Conservation (phyloP, 768 basidiomycete species). For the Russula ochroleuca region DNA sequence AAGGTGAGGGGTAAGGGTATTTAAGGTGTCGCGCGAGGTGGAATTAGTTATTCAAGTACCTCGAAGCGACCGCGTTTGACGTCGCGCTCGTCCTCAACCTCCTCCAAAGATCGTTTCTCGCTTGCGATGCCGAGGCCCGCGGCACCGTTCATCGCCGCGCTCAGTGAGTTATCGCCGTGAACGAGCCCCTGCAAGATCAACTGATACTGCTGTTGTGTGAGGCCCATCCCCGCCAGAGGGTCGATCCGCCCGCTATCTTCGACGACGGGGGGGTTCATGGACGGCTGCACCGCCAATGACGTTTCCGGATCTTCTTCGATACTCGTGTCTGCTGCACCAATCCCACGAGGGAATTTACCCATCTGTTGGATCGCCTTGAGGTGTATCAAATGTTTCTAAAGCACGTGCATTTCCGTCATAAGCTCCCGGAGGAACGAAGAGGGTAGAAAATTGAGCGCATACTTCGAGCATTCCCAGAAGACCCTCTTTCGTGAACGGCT, state of each 20-base stretch:
- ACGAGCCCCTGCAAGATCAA: constrained; percentile 72
- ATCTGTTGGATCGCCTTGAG: constrained; percentile 29
- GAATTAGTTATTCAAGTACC: constrained; percentile 34
- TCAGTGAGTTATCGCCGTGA: constrained; percentile 43
- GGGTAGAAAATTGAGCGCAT: constrained; percentile 25
- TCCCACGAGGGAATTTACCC: constrained; percentile 25
- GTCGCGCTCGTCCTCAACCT: constrained; percentile 35
- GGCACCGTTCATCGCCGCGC: background rate
- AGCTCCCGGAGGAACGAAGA: background rate
- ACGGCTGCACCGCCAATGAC: constrained; percentile 35
- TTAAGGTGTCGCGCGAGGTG: background rate
- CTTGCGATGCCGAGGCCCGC: constrained; percentile 32
- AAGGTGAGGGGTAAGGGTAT: background rate
- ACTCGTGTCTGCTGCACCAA: constrained; percentile 22
- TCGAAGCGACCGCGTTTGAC: constrained; percentile 42
- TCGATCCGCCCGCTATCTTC: constrained; percentile 46
- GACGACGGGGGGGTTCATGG: constrained; percentile 18
- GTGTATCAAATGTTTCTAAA: constrained; percentile 29
- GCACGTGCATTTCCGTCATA: constrained; percentile 14
- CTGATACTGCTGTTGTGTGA: constrained; percentile 85
- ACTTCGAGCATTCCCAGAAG: constrained; percentile 91
- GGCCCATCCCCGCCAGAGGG: constrained; percentile 81
- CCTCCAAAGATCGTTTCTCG: constrained; percentile 31
- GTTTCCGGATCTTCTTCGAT: constrained; percentile 44
- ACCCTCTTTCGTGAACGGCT: constrained; percentile 95